A percentile compares a stretch with the other conserved stretches of the same genome.
phyloP scores from a whole-genome alignment of 768 basidiomycete genomes.

The Tylopilus balloui region DNA sequence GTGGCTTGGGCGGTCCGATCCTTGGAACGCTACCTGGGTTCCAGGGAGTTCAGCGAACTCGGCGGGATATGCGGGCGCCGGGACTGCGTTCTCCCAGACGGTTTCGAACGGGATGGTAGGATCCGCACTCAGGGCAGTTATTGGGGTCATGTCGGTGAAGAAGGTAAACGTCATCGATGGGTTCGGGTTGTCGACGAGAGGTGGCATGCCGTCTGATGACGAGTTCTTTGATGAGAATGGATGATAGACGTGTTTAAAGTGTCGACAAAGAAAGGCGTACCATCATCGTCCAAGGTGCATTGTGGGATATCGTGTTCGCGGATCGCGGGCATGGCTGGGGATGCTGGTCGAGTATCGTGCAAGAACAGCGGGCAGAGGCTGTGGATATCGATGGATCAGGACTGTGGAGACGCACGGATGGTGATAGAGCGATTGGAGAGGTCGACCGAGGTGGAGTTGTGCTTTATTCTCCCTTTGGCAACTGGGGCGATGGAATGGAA shows the following conservation, averaged over 20 bases:
- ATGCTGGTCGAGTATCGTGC: neutral
- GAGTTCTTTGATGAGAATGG: slow-evolving; percentile 10
- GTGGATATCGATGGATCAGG: slow-evolving; percentile 10
- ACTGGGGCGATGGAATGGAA: slow-evolving; percentile 30
- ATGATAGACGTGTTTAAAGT: neutral
- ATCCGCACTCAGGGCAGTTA: slow-evolving; percentile 41
- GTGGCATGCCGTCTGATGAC: slow-evolving; percentile 46
- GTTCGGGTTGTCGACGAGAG: slow-evolving; percentile 50
- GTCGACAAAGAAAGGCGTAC: slow-evolving; percentile 18
- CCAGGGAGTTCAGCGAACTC: slow-evolving; percentile 17
- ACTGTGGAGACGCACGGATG: slow-evolving; percentile 16
- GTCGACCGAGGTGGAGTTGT: slow-evolving; percentile 20
- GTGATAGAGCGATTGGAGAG: slow-evolving; percentile 28
- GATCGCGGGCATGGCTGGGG: slow-evolving; percentile 25
- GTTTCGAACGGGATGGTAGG: slow-evolving; percentile 33
- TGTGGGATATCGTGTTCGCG: slow-evolving; percentile 24
- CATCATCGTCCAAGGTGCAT: slow-evolving; percentile 35
- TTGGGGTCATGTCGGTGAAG: slow-evolving; percentile 54
- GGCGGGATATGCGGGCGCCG: slow-evolving; percentile 17
- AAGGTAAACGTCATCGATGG: slow-evolving; percentile 59
- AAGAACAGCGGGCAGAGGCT: neutral
- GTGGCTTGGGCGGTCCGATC: slow-evolving; percentile 42
- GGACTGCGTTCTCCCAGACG: slow-evolving; percentile 26
- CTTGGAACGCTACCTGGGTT: slow-evolving; percentile 24
- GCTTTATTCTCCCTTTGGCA: slow-evolving; percentile 37